Percentiles rank a stretch among this genome's conserved stretches.
Conservation (phyloP, 2,329 filamentous ascomycete genomes). For the Neospermospora avenae region DNA sequence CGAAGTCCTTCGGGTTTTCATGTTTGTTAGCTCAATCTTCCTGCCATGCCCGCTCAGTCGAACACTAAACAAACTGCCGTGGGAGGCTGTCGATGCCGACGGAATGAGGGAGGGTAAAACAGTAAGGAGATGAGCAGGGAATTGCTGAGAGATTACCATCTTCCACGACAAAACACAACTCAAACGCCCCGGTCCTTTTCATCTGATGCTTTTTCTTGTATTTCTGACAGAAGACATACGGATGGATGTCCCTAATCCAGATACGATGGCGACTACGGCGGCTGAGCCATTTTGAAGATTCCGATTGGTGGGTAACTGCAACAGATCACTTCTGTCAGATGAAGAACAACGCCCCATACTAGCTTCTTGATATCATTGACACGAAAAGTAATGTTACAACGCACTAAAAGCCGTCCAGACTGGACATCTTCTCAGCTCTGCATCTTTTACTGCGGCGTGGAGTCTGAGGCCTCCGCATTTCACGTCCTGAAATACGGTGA, state of each 20-base stretch:
- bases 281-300: constrained; percentile 49
- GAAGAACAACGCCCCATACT: too few species aligned
- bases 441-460: constrained; percentile 54
- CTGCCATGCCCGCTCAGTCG: too few species aligned
- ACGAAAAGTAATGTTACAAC: constrained; percentile 27
- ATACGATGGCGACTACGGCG: constrained; percentile 46
- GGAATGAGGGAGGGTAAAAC: background rate
- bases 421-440: constrained; percentile 51
- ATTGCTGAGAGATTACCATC: constrained; percentile 22
- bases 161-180: constrained; percentile 31
- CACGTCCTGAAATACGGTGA: constrained; percentile 52
- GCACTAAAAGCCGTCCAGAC: constrained; percentile 63
- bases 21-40: too few species aligned
- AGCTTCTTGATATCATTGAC: too few species aligned
- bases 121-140: background rate
- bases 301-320: constrained; percentile 52
- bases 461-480: constrained; percentile 49
- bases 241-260: constrained; percentile 51
- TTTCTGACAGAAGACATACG: constrained; percentile 56
- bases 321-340: background rate
- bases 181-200: constrained; percentile 37
- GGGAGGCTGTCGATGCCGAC: background rate
- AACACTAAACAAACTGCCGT: too few species aligned
- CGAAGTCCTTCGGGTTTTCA: too few species aligned
- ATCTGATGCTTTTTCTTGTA: constrained; percentile 54